Evolutionary conservation across 2,329 filamentous ascomycete species (phyloP), one percentile per base, ranked within the genome.

Genomic region (Aureobasidium pullulans): DNA sequence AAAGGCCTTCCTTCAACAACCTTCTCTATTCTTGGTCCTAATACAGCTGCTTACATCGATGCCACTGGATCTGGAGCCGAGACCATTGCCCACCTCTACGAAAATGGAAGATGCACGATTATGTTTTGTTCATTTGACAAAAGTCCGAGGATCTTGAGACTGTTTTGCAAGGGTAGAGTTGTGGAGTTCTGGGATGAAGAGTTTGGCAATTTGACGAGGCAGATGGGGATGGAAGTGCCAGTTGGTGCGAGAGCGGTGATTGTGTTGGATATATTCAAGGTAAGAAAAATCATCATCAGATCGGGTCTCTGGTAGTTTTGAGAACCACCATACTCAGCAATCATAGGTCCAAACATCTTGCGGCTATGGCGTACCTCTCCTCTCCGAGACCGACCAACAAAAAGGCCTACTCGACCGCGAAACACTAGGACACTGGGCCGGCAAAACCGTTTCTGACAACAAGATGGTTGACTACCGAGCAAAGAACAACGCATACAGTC

Each of bases 31-130:
- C 75, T 88, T 56, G 72, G 74, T 8, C 77, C 81, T 32, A 86
- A 80, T 62, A 75, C 76, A n/a, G 81, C 80, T 60, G 85, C 83
- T 29, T 92, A 91, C 68, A 77, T 90, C 59, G 88, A 92, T 68
- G 81, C 85, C 62, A 90, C 85, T 1, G 89, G 88, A 32, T 88
- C 85, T 34, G 88, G 88, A 28, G 85, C 80, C 67, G 89, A 93
- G 74, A 92, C 88, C 3, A 86, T 92, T 62, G 79, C 83, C 4
- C 88, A 92, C 67, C 72, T 89, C 10, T 85, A 89, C 69, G 88
- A 93, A 68, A 92, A 92, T 66, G 86, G 85, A 32, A 81, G 89
- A 15, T 80, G 88, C 16, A 90, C 87, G 6, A 74, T 92, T 67
- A 85, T 90, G 79, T 90, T 91, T 73, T 86, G 81, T 69, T 84